Base-by-base conservation (phyloP, 495 filamentous ascomycete species). In the Alectoria sarmentosa region DNA sequence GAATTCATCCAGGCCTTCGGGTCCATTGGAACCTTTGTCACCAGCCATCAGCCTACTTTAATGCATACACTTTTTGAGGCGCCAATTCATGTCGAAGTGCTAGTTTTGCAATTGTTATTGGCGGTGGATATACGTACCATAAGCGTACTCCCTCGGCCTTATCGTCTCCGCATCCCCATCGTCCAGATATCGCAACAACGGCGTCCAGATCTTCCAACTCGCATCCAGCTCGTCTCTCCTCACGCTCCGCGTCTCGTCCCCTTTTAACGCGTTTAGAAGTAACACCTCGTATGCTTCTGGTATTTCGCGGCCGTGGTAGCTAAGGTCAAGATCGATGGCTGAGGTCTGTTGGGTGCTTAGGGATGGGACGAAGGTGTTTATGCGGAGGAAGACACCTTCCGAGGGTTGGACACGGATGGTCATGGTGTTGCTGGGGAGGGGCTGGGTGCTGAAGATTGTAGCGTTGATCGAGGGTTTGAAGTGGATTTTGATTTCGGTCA, bases 391-490 rank as follows among this genome's bases (percentile, higher is more conserved):
- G 68, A 93, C 87, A 74, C 83, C 88, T 79, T 93, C 90, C 76
- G 92, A 90, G 57, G 90, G 90, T 74, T 93, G 90, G 67, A 93
- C 89, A 60, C 89, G 88, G 77, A 93, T 90, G 65, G 92, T 90
- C 60, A 93, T 83, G 75, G 91, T 89, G 79, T 93, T 93, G 52
- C 88, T 84, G 41, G 87, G 85, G 67, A 91, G 91, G 68, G 92
- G 86, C 76, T 90, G 2, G 30, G 52, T 4, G 52, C 19, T 89
- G 76, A 92, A 92, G 77, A 93, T 92, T 66, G 87, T 88, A 39
- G 86, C 89, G 26, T 90, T 92, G 55, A 56, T 60, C 30, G 91
- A 88, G 70, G 90, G 88, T 80, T 91, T 92, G 79, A 91, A 91
- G 73, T 93, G 89, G 66, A 93, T 90, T 69, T 89, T 86, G 65